Conservation (phyloP, 441 rosid genomes). For the Eruca vesicaria region DNA sequence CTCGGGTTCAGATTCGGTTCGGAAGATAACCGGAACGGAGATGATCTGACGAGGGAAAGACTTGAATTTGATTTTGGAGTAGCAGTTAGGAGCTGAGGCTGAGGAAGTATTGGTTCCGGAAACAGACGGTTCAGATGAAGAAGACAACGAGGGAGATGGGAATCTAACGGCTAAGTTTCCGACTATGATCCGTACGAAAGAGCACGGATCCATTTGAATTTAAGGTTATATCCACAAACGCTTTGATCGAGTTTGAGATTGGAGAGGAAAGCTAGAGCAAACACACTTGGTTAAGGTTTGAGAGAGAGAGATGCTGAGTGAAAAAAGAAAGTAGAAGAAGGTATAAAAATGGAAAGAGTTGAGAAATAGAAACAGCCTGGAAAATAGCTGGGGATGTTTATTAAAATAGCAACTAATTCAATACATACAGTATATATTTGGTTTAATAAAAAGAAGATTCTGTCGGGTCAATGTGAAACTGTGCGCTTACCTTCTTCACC, state of each 20-base stretch:
- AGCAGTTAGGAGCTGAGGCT: conserved; percentile 47
- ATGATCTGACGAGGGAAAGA: conserved; percentile 60
- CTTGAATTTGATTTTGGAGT: conserved; percentile 74
- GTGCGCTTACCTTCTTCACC: conserved; percentile 8
- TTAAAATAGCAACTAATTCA: neutral
- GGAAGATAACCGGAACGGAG: conserved; percentile 34
- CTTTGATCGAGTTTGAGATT: too few relatives aligned
- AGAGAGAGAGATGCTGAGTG: neutral
- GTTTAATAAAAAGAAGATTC: neutral
- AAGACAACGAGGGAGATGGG: conserved; percentile 53
- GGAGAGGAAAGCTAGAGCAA: neutral
- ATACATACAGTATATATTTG: neutral
- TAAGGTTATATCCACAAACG: too few relatives aligned
- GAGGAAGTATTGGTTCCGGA: conserved; percentile 49
- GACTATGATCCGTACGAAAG: conserved; percentile 76
- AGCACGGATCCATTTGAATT: conserved; percentile 82
- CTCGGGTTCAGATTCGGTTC: conserved; percentile 42
- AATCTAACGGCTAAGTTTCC: conserved; percentile 71
- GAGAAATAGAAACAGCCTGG: conserved; percentile 58
- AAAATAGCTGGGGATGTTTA: conserved; percentile 51
- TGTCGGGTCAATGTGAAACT: conserved; percentile 30
- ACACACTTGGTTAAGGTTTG: neutral
- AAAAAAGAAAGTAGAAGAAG: conserved; percentile 18
- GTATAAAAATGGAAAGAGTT: conserved; percentile 17
- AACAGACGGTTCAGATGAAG: conserved; percentile 46